Conservation (phyloP, 73 alveolate genomes). For the Blepharisma japonicum region DNA sequence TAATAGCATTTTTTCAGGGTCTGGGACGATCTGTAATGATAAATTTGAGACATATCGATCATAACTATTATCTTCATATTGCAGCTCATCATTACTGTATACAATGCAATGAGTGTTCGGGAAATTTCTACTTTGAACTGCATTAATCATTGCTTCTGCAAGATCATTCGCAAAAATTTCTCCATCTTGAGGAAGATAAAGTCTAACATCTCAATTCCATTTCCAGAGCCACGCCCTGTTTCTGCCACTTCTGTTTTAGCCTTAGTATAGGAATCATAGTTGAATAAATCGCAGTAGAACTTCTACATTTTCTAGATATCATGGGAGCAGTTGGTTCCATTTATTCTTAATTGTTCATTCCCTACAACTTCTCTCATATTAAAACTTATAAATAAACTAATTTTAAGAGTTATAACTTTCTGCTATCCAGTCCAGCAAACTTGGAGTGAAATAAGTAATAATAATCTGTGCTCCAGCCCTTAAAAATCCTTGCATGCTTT, state of each 20-base stretch:
- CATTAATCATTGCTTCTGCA: not conserved
- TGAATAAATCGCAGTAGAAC: too few species aligned
- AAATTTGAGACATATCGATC: slow-evolving; percentile 66
- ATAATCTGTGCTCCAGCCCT: slow-evolving; percentile 68
- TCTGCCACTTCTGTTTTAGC: not conserved
- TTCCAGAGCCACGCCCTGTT: slow-evolving; percentile 22
- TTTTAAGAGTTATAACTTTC: not conserved
- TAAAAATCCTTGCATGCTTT: slow-evolving; percentile 48
- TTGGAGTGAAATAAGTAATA: slow-evolving; percentile 69
- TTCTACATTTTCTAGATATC: too few species aligned
- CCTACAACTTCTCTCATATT: too few species aligned
- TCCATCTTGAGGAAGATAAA: not conserved
- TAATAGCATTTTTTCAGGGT: slow-evolving; percentile 41
- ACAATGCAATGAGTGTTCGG: slow-evolving; percentile 19
- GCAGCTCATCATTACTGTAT: slow-evolving; percentile 52
- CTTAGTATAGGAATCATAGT: too few species aligned
- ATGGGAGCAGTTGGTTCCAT: too few species aligned
- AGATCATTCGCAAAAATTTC: not conserved
- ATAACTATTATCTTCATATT: slow-evolving; percentile 44
- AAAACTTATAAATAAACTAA: too few species aligned
- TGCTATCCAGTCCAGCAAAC: slow-evolving; percentile 56
- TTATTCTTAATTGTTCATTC: too few species aligned
- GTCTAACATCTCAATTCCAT: not conserved
- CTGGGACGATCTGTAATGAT: slow-evolving; percentile 52
- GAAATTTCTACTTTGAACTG: not conserved